phyloP scores from a whole-genome alignment of 164 flowering plant species.

The Paratinospora sagittata region DNA sequence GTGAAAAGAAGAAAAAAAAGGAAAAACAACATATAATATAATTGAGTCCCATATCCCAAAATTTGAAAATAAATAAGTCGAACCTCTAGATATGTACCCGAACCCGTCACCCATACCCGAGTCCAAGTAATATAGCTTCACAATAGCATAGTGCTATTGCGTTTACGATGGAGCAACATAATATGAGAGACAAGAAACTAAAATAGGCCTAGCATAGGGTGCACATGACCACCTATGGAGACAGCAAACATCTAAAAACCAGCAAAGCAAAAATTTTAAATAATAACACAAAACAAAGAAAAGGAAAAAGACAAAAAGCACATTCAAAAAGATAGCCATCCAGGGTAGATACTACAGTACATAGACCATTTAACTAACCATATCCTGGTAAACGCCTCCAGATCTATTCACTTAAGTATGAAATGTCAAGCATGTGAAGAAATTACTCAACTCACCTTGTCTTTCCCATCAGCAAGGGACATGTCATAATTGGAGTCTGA shows the following conservation, averaged over 20 bases:
- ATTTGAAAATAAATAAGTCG: too few relatives aligned
- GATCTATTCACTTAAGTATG: neutral
- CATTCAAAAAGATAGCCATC: neutral
- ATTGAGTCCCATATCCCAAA: too few relatives aligned
- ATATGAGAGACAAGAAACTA: neutral
- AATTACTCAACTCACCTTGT: slow-evolving; percentile 44
- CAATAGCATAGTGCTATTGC: neutral
- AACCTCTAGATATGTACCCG: too few relatives aligned
- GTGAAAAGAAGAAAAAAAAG: too few relatives aligned
- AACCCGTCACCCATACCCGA: too few relatives aligned
- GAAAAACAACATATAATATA: too few relatives aligned
- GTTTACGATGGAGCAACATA: neutral
- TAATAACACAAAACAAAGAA: too few relatives aligned
- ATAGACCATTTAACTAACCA: neutral
- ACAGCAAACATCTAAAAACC: neutral
- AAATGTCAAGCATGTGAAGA: neutral
- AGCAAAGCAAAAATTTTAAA: neutral
- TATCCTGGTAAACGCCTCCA: neutral
- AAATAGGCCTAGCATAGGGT: neutral
- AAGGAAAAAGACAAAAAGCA: neutral
- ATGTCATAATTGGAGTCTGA: slow-evolving; percentile 81
- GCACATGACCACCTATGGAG: neutral
- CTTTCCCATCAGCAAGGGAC: slow-evolving; percentile 52
- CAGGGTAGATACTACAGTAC: neutral
- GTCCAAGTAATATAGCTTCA: neutral